Evolutionary conservation across 768 basidiomycete genomes (phyloP).

Genomic region (Bullera alba): DNA sequence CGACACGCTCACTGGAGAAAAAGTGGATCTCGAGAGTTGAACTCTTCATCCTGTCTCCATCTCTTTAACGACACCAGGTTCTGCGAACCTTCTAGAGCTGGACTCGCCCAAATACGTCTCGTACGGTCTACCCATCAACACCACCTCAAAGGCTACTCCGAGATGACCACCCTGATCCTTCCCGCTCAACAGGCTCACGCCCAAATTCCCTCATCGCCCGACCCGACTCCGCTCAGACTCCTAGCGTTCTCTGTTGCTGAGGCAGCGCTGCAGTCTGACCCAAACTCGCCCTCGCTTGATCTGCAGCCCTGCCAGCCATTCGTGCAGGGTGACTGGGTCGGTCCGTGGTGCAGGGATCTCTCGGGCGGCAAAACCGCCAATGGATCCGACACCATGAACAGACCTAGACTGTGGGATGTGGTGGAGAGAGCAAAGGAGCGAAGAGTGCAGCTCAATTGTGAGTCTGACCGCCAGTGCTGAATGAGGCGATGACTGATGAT

Average conservation of each 20-base stretch:
- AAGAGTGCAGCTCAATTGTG: slow-evolving; percentile 10
- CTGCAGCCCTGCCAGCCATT: not conserved
- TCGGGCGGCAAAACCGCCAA: not conserved
- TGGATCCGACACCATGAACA: not conserved
- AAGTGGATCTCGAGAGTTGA: too few species aligned
- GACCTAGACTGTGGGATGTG: slow-evolving; percentile 22
- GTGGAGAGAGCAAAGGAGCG: slow-evolving; percentile 23
- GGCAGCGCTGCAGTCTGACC: slow-evolving; percentile 36
- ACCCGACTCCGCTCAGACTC: slow-evolving; percentile 33
- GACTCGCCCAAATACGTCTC: too few species aligned
- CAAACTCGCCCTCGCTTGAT: slow-evolving; percentile 32
- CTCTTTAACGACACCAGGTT: too few species aligned
- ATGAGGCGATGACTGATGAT: too few species aligned
- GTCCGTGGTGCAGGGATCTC: too few species aligned
- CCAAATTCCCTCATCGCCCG: slow-evolving; percentile 33
- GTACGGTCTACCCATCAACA: too few species aligned
- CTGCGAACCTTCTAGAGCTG: too few species aligned
- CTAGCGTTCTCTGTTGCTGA: slow-evolving; percentile 38
- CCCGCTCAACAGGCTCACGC: too few species aligned
- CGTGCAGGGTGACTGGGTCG: not conserved
- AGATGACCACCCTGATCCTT: too few species aligned
- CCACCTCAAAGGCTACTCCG: too few species aligned
- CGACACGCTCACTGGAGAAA: too few species aligned
- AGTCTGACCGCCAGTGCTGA: slow-evolving; percentile 2
- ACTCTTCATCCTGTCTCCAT: too few species aligned